Conservation (phyloP, 176 grass and related monocot species). For the Cenchrus purpureus region DNA sequence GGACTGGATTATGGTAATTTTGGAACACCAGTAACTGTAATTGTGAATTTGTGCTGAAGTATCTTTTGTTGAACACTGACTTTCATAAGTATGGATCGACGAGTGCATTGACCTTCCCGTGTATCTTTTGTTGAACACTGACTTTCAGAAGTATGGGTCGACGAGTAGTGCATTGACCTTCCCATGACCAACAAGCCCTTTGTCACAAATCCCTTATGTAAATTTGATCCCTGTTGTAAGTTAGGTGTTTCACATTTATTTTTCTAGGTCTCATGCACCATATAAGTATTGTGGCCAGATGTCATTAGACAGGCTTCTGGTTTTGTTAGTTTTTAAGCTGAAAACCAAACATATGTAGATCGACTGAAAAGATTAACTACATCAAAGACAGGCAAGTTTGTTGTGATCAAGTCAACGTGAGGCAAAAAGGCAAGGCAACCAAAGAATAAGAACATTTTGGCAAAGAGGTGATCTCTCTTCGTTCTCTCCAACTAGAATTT, state of each 20-base stretch:
- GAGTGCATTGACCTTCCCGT: no score
- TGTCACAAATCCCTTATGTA: neutral
- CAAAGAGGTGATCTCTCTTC: neutral
- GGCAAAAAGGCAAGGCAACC: neutral
- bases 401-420: neutral
- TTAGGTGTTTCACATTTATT: neutral
- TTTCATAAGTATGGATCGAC: no score
- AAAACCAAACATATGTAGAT: neutral
- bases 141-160: no score
- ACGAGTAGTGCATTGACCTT: no score
- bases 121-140: no score
- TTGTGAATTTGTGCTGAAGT: no score
- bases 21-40: no score
- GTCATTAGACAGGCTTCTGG: neutral
- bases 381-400: neutral
- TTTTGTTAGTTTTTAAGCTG: neutral
- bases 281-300: neutral
- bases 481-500: neutral
- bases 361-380: no score
- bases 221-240: neutral
- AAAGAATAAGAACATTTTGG: neutral
- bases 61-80: no score
- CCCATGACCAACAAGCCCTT: no score
- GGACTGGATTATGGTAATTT: no score
- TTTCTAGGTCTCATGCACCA: neutral